Evolutionary conservation across 2,329 filamentous ascomycete species (phyloP).

Genomic region (Thelonectria rubi): DNA sequence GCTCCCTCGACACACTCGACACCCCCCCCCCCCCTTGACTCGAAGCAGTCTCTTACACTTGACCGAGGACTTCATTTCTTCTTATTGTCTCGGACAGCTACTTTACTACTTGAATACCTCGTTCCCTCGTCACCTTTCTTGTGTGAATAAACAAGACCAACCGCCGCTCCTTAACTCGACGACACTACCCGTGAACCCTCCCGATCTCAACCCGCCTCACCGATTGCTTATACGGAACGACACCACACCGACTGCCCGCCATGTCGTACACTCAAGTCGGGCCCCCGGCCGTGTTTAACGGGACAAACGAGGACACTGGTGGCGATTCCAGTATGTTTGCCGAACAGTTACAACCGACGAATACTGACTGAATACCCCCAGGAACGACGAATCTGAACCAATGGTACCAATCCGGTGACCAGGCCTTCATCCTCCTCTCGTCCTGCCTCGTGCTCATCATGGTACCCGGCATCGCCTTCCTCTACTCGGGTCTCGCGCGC

Average conservation of each 20-base stretch:
- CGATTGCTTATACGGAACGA: not conserved
- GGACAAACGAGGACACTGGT: slow-evolving; percentile 70
- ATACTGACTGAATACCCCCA: too few relatives aligned
- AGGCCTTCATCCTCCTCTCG: slow-evolving; percentile 90
- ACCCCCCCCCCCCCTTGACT: not conserved
- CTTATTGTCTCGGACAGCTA: not conserved
- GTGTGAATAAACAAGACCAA: too few relatives aligned
- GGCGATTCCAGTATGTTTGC: slow-evolving; percentile 82
- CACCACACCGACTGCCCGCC: slow-evolving; percentile 30
- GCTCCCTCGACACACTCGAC: slow-evolving; percentile 1
- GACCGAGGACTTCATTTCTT: slow-evolving; percentile 2
- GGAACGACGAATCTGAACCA: slow-evolving; percentile 84
- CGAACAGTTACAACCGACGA: too few relatives aligned
- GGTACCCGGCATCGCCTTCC: slow-evolving; percentile 95
- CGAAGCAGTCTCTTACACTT: not conserved
- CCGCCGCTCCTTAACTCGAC: too few relatives aligned
- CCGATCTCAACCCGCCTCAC: not conserved
- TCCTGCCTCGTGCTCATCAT: slow-evolving; percentile 96
- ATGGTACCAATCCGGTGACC: slow-evolving; percentile 92
- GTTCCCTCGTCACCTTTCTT: not conserved
- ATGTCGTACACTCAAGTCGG: slow-evolving; percentile 71
- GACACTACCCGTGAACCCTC: not conserved
- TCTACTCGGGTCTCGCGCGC: slow-evolving; percentile 97
- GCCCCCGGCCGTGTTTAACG: slow-evolving; percentile 68
- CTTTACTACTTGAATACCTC: slow-evolving; percentile 5